Conservation (phyloP, 257 asterid genomes). For the Solanum infundibuliforme region DNA sequence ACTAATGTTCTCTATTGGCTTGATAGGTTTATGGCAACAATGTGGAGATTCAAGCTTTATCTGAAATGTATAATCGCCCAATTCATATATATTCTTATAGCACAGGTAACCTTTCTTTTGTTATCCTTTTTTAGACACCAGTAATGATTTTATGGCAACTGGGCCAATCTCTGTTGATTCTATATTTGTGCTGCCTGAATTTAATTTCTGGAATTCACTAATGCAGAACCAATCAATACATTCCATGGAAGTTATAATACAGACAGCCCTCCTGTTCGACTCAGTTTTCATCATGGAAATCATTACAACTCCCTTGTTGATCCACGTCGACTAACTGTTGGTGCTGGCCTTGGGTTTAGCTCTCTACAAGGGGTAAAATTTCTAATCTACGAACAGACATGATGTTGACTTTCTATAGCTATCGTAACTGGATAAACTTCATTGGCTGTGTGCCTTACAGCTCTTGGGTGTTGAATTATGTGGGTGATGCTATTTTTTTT, state of each 20-base stretch:
- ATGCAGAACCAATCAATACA: constrained; percentile 80
- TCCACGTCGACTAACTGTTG: constrained; percentile 73
- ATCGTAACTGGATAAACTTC: not conserved
- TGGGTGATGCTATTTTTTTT: not conserved
- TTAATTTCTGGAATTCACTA: constrained; percentile 2
- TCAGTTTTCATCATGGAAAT: constrained; percentile 92
- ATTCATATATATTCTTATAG: constrained; percentile 90
- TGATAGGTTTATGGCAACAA: constrained; percentile 90
- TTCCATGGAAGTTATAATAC: constrained; percentile 92
- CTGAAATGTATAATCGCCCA: constrained; percentile 97
- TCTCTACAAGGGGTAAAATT: constrained; percentile 73
- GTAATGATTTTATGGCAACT: not conserved
- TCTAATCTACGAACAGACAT: not conserved
- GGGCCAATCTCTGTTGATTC: not conserved
- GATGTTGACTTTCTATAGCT: not conserved
- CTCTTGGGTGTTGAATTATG: not conserved
- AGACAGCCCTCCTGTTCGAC: constrained; percentile 78
- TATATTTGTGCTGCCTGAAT: not conserved
- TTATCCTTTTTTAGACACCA: constrained; percentile 5
- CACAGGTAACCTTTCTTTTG: constrained; percentile 46
- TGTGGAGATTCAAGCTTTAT: constrained; percentile 88
- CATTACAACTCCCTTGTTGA: constrained; percentile 96
- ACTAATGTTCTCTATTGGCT: not conserved
- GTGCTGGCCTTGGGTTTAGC: constrained; percentile 95
- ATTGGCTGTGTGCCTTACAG: not conserved